These are phyloP conservation scores for Penicillium dipodomyicola DNA, from an alignment of 495 filamentous ascomycete genomes.

Conservation along the genomic window DNA sequence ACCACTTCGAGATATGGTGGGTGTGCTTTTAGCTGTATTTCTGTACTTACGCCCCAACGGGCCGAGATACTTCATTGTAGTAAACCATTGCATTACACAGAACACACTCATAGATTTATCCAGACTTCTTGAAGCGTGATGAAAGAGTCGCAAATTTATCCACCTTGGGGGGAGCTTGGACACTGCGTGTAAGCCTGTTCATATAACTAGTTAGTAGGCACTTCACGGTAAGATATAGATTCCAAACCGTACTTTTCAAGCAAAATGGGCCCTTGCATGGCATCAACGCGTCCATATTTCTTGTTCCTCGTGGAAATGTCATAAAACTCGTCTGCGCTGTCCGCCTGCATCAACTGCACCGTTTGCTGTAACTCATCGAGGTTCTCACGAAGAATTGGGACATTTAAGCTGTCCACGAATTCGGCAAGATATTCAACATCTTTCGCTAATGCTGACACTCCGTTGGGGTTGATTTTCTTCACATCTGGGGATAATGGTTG, in stretches of 20 bases:
- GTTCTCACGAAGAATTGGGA: constrained; percentile 77
- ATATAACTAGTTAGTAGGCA: constrained; percentile 37
- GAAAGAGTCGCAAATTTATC: constrained; percentile 67
- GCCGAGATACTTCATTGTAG: background rate
- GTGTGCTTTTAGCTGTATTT: too few relatives aligned
- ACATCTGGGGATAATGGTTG: constrained; percentile 78
- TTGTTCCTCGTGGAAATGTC: constrained; percentile 81
- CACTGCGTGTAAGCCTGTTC: constrained; percentile 59
- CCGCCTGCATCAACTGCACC: constrained; percentile 76
- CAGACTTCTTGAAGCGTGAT: constrained; percentile 66
- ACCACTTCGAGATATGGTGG: too few relatives aligned
- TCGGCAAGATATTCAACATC: constrained; percentile 79
- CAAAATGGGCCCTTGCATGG: constrained; percentile 76
- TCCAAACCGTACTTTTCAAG: constrained; percentile 72
- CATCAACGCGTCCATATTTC: constrained; percentile 92
- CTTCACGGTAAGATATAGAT: background rate
- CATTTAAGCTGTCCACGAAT: constrained; percentile 80
- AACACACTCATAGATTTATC: constrained; percentile 5
- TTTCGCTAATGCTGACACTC: constrained; percentile 71
- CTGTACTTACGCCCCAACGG: background rate
- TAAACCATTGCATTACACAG: background rate
- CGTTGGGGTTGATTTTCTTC: constrained; percentile 81
- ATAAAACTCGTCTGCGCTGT: constrained; percentile 92
- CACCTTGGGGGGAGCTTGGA: constrained; percentile 56
- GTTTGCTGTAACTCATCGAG: constrained; percentile 93